Evolutionary conservation across 805 yeast genomes (phyloP).

Genomic region (Aciculoconidium aculeatum): DNA sequence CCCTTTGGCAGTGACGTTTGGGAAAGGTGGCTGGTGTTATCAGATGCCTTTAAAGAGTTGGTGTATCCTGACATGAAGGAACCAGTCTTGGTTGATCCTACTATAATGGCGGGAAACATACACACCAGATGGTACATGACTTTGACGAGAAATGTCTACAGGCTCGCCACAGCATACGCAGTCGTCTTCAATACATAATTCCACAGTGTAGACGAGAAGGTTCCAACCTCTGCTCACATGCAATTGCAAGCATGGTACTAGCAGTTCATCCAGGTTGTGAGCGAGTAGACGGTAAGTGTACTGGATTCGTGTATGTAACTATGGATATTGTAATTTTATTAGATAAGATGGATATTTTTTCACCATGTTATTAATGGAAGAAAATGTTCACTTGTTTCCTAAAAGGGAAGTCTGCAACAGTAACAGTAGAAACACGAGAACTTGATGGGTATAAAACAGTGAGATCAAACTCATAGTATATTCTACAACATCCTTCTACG

Average conservation of each 20-base stretch:
- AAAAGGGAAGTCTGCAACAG: too few relatives aligned
- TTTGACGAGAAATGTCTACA: constrained; percentile 48
- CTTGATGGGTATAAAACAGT: too few relatives aligned
- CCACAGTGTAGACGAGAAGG: constrained; percentile 34
- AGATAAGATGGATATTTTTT: too few relatives aligned
- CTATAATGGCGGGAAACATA: constrained; percentile 53
- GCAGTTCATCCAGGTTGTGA: constrained; percentile 18
- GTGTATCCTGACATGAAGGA: constrained; percentile 26
- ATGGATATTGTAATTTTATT: too few relatives aligned
- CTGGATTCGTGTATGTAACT: too few relatives aligned
- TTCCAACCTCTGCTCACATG: constrained; percentile 27
- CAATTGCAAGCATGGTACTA: constrained; percentile 31
- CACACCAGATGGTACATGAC: constrained; percentile 58
- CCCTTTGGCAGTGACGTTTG: constrained; percentile 19
- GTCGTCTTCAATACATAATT: constrained; percentile 9
- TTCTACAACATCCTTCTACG: too few relatives aligned
- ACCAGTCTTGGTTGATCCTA: constrained; percentile 39
- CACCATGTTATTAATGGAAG: too few relatives aligned
- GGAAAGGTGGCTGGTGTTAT: constrained; percentile 52
- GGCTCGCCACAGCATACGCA: constrained; percentile 31
- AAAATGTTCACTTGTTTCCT: too few relatives aligned
- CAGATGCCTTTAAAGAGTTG: constrained; percentile 53
- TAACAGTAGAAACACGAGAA: too few relatives aligned
- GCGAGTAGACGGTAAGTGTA: too few relatives aligned
- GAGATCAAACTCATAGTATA: too few relatives aligned